Evolutionary conservation across 1,139 yeast species (phyloP), one percentile per base, ranked within the genome.

Genomic region (Kluyveromyces sp.): DNA sequence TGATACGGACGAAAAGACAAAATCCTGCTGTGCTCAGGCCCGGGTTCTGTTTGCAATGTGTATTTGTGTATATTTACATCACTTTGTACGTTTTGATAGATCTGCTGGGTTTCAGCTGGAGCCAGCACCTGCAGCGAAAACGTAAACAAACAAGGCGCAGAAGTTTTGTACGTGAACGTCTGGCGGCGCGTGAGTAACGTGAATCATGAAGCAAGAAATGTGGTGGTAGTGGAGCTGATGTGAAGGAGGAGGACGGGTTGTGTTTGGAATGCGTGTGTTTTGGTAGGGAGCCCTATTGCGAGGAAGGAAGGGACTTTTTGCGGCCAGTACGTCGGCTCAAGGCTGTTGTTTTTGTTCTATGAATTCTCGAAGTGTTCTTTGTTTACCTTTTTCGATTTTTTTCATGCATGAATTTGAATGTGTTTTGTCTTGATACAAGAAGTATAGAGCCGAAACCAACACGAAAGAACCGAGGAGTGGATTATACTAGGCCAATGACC

Each of bases 31-130:
- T 15, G 21, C 21, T 31, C 33, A 7, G 33, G 36, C 25, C 10
- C 36, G 10, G 6, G 36, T 25, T 10, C 36, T 7, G 36, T 15
- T 25, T 34, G n/a, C 7, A 31, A 7, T 10, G 33, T 10, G 10
- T 31, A 7, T 7, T 31, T 7, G 10, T 31, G 7, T 31, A 7
- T 7, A 10, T 10, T 10, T 10, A 31, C 33, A 31, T 37, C 39
- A 37, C 39, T 37, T 37, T 37, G 31, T 37, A 37, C 39, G 39
- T 37, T 21, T 37, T 27, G 39, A 37, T 37, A 4, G 21, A 3
- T 26, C 27, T 27, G 26, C 28, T 35, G 36, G 36, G 36, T 35
- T 35, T 7, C 5, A 15, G 27, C 38, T 15, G 25, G 38, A 10
- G 8, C 10, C 15, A 27, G 38, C 7, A 15, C 21, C 21, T 15